These are phyloP conservation scores for Coemansia sp. DNA, from an alignment of 192 early-diverging fungal genomes.

Conservation along the genomic window DNA sequence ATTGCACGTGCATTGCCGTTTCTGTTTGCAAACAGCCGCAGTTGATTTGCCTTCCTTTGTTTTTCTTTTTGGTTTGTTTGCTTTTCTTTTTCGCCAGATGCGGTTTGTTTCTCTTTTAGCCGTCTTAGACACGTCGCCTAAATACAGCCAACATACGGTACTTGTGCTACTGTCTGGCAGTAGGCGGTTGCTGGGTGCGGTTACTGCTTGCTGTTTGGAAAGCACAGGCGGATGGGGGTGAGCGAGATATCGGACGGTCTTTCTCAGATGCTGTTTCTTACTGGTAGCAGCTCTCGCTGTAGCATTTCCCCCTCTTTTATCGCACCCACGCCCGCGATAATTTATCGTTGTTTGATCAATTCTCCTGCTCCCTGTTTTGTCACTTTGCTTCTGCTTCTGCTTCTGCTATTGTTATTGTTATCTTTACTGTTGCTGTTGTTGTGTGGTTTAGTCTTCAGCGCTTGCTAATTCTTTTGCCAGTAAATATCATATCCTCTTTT, in stretches of 20 bases:
- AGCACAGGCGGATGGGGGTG: too few species aligned
- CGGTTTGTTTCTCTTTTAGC: not conserved
- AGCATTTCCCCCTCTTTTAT: too few species aligned
- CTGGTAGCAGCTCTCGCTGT: too few species aligned
- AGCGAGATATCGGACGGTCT: too few species aligned
- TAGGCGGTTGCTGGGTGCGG: not conserved
- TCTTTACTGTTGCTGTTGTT: too few species aligned
- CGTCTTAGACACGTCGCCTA: not conserved
- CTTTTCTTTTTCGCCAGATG: not conserved
- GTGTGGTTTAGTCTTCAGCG: too few species aligned
- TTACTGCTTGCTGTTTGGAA: slow-evolving; percentile 2
- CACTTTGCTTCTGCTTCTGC: too few species aligned
- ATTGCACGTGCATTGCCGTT: not conserved
- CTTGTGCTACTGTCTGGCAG: slow-evolving; percentile 4
- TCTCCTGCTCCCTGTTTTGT: too few species aligned
- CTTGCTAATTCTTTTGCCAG: not conserved
- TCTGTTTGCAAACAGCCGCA: not conserved
- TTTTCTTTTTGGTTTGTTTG: not conserved
- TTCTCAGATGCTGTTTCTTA: not conserved
- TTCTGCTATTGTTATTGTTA: too few species aligned
- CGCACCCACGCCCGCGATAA: too few species aligned
- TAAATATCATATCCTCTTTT: not conserved
- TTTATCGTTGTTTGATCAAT: too few species aligned
- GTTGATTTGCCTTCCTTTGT: not conserved
- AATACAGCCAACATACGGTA: not conserved